Conservation (phyloP, 805 yeast genomes). For the Yarrowia sp. region DNA sequence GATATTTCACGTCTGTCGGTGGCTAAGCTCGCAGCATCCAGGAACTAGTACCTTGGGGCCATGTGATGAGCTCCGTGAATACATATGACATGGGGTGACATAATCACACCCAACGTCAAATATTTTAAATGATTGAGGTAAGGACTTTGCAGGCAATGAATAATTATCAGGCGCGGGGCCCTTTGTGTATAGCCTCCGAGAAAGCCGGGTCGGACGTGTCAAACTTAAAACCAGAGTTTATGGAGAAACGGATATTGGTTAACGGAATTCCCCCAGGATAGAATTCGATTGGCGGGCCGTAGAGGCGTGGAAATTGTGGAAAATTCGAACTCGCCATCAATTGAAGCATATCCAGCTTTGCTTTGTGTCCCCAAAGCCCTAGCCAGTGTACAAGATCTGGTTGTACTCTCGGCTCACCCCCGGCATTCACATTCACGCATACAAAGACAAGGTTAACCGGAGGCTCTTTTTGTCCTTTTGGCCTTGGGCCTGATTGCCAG, state of each 20-base stretch:
- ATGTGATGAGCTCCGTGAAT: not conserved
- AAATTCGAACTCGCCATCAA: not conserved
- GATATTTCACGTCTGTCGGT: not conserved
- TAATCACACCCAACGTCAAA: not conserved
- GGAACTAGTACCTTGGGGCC: not conserved
- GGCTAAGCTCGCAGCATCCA: not conserved
- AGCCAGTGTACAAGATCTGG: not conserved
- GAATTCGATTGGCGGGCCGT: not conserved
- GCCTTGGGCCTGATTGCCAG: conserved; percentile 15
- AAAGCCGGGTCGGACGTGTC: conserved; percentile 26
- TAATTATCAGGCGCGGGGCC: not conserved
- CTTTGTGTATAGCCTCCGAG: conserved; percentile 6
- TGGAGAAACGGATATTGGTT: conserved; percentile 25
- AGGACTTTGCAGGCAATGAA: conserved; percentile 21
- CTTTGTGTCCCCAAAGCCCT: not conserved
- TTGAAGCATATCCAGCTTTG: not conserved
- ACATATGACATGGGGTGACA: not conserved
- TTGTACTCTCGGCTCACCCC: conserved; percentile 16
- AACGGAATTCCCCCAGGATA: not conserved
- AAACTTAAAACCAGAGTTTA: conserved; percentile 15
- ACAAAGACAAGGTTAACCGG: conserved; percentile 27
- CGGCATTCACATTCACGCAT: conserved; percentile 27
- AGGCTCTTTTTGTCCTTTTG: not conserved
- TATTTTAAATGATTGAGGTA: not conserved
- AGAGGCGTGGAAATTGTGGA: not conserved